A percentile compares a stretch with the other conserved stretches of the same genome.
Evolutionary conservation across 176 grass and related monocot species (phyloP).

Genomic region (Musa schizocarpa): DNA sequence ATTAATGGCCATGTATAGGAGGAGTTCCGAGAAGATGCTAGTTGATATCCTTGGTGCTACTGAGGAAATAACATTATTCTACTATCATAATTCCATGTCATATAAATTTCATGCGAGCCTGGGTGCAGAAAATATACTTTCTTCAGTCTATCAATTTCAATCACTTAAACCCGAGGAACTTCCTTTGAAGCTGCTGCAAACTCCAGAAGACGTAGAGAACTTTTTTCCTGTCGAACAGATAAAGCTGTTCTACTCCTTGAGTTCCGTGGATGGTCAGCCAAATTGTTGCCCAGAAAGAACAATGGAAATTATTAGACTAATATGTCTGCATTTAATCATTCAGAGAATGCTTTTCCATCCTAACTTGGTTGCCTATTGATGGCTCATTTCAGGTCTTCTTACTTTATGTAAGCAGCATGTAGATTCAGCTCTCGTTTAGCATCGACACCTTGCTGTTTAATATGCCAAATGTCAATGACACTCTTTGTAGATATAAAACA

Average conservation of each 20-base stretch:
- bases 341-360: conserved; percentile 45
- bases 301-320: conserved; percentile 33
- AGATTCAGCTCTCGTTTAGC: background rate
- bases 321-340: conserved; percentile 31
- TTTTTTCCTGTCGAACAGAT: conserved; percentile 70
- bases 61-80: conserved; percentile 60
- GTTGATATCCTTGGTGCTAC: conserved; percentile 46
- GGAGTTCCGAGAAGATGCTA: conserved; percentile 70
- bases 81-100: conserved; percentile 47
- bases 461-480: background rate
- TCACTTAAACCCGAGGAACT: conserved; percentile 51
- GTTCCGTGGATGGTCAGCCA: conserved; percentile 74
- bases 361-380: conserved; percentile 15
- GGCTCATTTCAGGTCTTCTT: conserved; percentile 20
- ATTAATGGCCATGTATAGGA: conserved; percentile 61
- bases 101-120: conserved; percentile 84
- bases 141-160: conserved; percentile 46
- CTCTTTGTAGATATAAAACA: background rate
- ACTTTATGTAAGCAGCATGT: conserved; percentile 17
- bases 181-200: conserved; percentile 59
- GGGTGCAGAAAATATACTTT: conserved; percentile 46
- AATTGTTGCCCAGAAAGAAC: conserved; percentile 35
- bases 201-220: conserved; percentile 47
- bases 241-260: conserved; percentile 73
- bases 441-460: background rate